phyloP scores from a whole-genome alignment of 2,329 filamentous ascomycete genomes.

The Xylaria sp. region DNA sequence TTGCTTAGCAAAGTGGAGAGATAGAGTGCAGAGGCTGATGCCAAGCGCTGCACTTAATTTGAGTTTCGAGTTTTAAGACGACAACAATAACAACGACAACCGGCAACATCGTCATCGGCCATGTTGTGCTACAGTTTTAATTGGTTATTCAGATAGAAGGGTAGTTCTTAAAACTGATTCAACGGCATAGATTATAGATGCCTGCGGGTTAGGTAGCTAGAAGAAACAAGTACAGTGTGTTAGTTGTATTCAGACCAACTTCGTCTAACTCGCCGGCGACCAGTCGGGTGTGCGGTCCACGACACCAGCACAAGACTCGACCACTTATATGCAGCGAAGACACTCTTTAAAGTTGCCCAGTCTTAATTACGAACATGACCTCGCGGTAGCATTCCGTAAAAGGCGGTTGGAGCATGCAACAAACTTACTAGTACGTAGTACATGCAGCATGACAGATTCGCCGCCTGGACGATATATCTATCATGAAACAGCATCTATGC shows the following conservation, averaged over 20 bases:
- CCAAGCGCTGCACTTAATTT: conserved; percentile 35
- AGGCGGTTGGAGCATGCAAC: conserved; percentile 3
- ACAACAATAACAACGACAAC: neutral
- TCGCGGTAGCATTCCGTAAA: neutral
- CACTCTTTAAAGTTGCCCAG: neutral
- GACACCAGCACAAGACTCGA: conserved; percentile 16
- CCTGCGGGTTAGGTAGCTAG: neutral
- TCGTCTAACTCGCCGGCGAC: neutral
- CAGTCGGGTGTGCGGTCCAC: conserved; percentile 38
- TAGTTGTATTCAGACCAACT: neutral
- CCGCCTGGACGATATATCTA: conserved; percentile 4
- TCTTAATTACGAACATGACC: conserved; percentile 4
- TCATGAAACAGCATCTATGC: conserved; percentile 29
- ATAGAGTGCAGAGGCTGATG: conserved; percentile 31
- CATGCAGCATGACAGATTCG: conserved; percentile 12
- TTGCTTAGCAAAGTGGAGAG: conserved; percentile 5
- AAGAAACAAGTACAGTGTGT: neutral
- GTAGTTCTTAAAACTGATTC: neutral
- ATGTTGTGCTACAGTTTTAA: conserved; percentile 8
- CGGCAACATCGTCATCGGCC: conserved; percentile 16
- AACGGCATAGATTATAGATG: neutral
- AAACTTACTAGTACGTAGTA: neutral
- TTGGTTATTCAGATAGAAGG: neutral
- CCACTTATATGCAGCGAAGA: neutral
- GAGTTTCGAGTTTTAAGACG: conserved; percentile 23